These are phyloP conservation scores for Chaetomiaceae sp. DNA, from an alignment of 2,329 filamentous ascomycete genomes.

Conservation along the genomic window DNA sequence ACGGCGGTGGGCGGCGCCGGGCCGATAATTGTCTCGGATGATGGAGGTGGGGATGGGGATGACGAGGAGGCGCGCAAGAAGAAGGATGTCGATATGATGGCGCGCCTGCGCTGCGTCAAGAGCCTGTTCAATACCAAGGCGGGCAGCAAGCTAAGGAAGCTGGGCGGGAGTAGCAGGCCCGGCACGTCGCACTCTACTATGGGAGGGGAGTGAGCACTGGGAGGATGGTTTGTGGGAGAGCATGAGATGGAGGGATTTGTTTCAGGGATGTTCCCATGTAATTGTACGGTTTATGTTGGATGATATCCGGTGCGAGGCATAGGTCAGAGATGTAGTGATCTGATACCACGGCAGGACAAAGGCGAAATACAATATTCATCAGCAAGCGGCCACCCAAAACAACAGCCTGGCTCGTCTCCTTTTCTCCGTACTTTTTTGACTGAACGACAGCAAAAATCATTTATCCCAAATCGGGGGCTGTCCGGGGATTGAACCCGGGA, in stretches of 20 bases:
- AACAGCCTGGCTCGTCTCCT: no score
- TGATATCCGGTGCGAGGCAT: no score
- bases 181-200: conserved; percentile 22
- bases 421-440: no score
- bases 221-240: no score
- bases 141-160: conserved; percentile 42
- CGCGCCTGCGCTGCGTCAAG: conserved; percentile 63
- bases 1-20: conserved; percentile 18
- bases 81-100: conserved; percentile 69
- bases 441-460: conserved; percentile 1
- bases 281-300: no score
- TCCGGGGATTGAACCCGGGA: conserved; percentile 39
- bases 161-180: conserved; percentile 20
- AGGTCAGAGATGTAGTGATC: no score
- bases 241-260: no score
- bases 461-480: conserved; percentile 9
- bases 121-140: conserved; percentile 64
- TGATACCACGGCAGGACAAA: no score
- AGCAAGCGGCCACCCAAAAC: no score
- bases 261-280: no score
- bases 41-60: conserved; percentile 33
- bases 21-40: conserved; percentile 10
- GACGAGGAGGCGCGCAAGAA: conserved; percentile 45
- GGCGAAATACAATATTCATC: no score
- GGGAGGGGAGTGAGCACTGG: conserved; percentile 11